Evolutionary conservation across 495 filamentous ascomycete genomes (phyloP).

Genomic region (Neurospora sp.): DNA sequence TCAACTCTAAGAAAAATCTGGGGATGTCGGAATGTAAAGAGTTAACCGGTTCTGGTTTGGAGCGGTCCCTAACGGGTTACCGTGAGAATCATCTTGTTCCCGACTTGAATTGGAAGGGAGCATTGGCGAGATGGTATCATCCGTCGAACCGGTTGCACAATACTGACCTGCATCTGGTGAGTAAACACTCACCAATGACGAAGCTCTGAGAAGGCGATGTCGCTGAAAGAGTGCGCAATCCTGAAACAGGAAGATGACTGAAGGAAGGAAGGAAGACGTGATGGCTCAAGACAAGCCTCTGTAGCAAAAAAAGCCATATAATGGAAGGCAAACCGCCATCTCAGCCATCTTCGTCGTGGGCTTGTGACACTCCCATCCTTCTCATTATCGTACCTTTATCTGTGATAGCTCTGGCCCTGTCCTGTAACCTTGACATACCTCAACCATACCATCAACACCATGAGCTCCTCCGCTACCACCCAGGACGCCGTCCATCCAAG

Average conservation of each 20-base stretch:
- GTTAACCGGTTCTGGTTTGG: neutral
- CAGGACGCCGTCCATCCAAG: conserved; percentile 15
- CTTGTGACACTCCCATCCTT: neutral
- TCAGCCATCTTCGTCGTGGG: neutral
- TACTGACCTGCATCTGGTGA: neutral
- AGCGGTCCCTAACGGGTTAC: neutral
- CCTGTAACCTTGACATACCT: neutral
- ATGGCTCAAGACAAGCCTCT: neutral
- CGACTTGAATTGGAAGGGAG: neutral
- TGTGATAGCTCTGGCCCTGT: neutral
- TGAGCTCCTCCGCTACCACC: neutral
- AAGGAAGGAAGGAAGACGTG: neutral
- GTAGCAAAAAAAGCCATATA: neutral
- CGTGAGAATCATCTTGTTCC: neutral
- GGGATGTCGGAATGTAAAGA: neutral
- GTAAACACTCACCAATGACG: neutral
- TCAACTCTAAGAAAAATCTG: neutral
- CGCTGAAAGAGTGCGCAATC: neutral
- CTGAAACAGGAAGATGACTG: neutral
- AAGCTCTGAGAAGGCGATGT: neutral
- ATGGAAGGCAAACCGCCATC: neutral
- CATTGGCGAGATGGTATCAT: neutral
- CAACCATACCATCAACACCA: neutral
- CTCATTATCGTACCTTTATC: neutral
- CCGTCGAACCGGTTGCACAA: neutral